Conservation (phyloP, 345 rosid genomes). For the Lepidium aucheri region DNA sequence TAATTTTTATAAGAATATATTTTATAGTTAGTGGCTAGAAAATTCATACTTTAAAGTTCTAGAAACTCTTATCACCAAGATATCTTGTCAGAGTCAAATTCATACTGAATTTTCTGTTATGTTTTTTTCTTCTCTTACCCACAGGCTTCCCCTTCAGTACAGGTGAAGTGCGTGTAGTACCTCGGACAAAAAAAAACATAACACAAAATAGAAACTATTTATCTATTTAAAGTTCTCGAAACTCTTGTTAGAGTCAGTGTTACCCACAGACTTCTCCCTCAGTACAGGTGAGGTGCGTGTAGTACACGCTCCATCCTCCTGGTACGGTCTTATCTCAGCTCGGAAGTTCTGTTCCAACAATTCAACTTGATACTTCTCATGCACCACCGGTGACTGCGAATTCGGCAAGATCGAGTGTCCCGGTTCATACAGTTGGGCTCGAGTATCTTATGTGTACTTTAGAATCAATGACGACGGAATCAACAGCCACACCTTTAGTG, state of each 20-base stretch:
- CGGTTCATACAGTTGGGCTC: neutral
- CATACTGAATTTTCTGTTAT: too few relatives aligned
- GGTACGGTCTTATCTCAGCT: constrained; percentile 19
- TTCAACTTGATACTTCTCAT: neutral
- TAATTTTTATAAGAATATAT: neutral
- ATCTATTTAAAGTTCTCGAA: neutral
- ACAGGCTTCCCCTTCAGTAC: too few relatives aligned
- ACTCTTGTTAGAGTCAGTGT: neutral
- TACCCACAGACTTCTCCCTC: constrained; percentile 12
- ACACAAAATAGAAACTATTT: neutral
- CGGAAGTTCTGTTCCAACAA: constrained; percentile 11
- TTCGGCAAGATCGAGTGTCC: constrained; percentile 6
- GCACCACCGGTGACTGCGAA: constrained; percentile 15
- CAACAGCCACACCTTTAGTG: constrained; percentile 7
- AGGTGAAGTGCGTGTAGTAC: neutral
- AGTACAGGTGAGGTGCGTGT: constrained; percentile 3
- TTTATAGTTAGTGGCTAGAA: neutral
- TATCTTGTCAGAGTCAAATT: too few relatives aligned
- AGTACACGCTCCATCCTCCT: constrained; percentile 12
- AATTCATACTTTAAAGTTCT: neutral
- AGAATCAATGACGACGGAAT: neutral
- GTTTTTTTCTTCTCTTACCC: too few relatives aligned
- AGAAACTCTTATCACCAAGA: neutral
- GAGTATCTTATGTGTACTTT: constrained; percentile 5
- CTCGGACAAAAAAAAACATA: neutral